phyloP scores from a whole-genome alignment of 164 flowering plant species.

The Litsea cubeba region DNA sequence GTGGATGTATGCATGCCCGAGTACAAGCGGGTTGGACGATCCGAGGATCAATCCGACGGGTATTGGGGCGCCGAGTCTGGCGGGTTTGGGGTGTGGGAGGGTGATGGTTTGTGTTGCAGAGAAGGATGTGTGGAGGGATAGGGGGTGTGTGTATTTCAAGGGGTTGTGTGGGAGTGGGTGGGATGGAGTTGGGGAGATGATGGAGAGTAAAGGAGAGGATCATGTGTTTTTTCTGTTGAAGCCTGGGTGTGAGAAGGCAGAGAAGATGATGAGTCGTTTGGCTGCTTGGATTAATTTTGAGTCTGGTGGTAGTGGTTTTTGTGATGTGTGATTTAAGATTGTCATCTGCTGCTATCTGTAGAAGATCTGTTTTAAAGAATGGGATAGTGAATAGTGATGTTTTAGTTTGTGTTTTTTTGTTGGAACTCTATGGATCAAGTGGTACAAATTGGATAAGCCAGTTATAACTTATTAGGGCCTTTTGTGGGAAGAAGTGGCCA shows the following conservation, averaged over 20 bases:
- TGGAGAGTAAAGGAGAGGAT: constrained; percentile 40
- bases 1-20: constrained; percentile 21
- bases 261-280: constrained; percentile 24
- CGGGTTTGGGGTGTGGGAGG: constrained; percentile 30
- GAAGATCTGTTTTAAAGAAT: too few relatives aligned
- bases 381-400: too few relatives aligned
- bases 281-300: constrained; percentile 30
- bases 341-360: too few relatives aligned
- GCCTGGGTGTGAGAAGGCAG: constrained; percentile 33
- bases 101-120: constrained; percentile 47
- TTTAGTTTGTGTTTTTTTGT: too few relatives aligned
- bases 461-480: too few relatives aligned
- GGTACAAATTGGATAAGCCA: too few relatives aligned
- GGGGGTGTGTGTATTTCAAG: constrained; percentile 45
- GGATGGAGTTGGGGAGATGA: constrained; percentile 43
- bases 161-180: constrained; percentile 39
- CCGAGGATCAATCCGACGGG: constrained; percentile 47
- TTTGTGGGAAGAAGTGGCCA: too few relatives aligned
- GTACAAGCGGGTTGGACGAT: constrained; percentile 38
- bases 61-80: constrained; percentile 30
- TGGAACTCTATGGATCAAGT: too few relatives aligned
- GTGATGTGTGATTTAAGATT: too few relatives aligned
- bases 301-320: not conserved
- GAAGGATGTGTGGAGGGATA: constrained; percentile 44
- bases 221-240: constrained; percentile 44